Evolutionary conservation across 2,329 filamentous ascomycete species (phyloP).

Genomic region (Beauveria sp.): DNA sequence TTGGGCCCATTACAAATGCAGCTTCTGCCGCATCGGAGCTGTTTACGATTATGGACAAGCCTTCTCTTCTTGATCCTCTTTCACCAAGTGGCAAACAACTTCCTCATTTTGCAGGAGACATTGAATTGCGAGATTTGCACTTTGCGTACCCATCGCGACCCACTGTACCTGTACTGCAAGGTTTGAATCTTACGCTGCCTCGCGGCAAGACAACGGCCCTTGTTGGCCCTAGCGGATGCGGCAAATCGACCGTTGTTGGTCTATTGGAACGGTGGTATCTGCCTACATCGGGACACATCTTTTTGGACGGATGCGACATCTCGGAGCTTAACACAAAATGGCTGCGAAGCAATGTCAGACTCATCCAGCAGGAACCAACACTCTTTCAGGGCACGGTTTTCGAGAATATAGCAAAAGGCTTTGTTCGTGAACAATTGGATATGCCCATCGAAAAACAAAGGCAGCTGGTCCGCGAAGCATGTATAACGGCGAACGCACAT

Average conservation of each 20-base stretch:
- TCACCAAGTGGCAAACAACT: not conserved
- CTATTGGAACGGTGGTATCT: constrained; percentile 59
- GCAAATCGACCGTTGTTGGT: constrained; percentile 63
- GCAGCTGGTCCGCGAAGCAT: constrained; percentile 33
- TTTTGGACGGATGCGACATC: constrained; percentile 20
- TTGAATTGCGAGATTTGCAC: constrained; percentile 43
- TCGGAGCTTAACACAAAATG: constrained; percentile 23
- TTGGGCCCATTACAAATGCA: not conserved
- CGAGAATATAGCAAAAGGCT: constrained; percentile 43
- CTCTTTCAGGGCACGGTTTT: constrained; percentile 36
- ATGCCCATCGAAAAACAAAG: constrained; percentile 24
- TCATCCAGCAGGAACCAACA: constrained; percentile 30
- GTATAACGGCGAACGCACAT: constrained; percentile 36
- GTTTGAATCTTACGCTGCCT: constrained; percentile 43
- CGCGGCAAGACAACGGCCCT: constrained; percentile 58
- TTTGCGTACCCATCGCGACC: constrained; percentile 60
- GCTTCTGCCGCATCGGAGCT: not conserved
- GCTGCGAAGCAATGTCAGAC: constrained; percentile 18
- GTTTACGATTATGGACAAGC: not conserved
- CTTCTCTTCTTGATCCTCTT: not conserved
- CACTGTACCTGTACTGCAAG: constrained; percentile 48
- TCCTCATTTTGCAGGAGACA: not conserved
- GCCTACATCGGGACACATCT: constrained; percentile 35
- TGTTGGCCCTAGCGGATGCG: constrained; percentile 58
- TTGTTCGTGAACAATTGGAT: constrained; percentile 26